Evolutionary conservation across 768 basidiomycete species (phyloP), one percentile per base, ranked within the genome.

Genomic region (Cantharellus cinnabarinus): DNA sequence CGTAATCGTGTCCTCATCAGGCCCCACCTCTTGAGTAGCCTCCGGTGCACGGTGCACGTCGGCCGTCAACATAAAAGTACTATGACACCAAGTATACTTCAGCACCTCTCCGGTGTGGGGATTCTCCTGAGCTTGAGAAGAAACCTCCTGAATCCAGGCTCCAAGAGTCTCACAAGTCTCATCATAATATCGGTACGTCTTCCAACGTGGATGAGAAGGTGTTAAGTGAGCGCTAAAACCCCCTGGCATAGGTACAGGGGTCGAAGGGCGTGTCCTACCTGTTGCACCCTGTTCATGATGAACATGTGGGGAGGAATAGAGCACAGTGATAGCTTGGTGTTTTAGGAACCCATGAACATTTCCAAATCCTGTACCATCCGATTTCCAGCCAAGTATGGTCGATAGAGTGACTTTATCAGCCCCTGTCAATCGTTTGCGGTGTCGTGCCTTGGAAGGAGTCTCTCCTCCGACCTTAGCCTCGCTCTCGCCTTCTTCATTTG

Each of bases 301-400:
- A 54, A 10, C 20, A 29, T 29, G 20, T 29, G 7, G 52, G 38
- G 10, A 54, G 52, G 76, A 74, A 55, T 76, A 73, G 3, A 82
- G 67, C 4, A 79, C 70, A 0, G 75, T 76, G 20, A 83, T 67
- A 48, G 70, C 73, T 64, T 85, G 82, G 50, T 81, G 79, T 34
- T 76, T 68, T 20, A 78, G 68, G 60, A 84, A 83, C 7, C 79
- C 79, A 2, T 62, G 50, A 3, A 72, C 68, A 4, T 78, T 79
- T 3, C 67, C 66, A 76, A 83, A 76, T 3, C 74, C 75, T 75
- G 51, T 67, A 61, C 2, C 63, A 62, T 5, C 64, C 61, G 5
- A 71, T 65, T 42, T 74, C 82, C 82, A 85, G 0, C 83, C 82
- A 0, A 81, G 70, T 2, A 83, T 63, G 61, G 76, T 77, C 34